These are phyloP conservation scores for Calonectria fujianensis DNA, from an alignment of 2,329 filamentous ascomycete species.

Conservation along the genomic window DNA sequence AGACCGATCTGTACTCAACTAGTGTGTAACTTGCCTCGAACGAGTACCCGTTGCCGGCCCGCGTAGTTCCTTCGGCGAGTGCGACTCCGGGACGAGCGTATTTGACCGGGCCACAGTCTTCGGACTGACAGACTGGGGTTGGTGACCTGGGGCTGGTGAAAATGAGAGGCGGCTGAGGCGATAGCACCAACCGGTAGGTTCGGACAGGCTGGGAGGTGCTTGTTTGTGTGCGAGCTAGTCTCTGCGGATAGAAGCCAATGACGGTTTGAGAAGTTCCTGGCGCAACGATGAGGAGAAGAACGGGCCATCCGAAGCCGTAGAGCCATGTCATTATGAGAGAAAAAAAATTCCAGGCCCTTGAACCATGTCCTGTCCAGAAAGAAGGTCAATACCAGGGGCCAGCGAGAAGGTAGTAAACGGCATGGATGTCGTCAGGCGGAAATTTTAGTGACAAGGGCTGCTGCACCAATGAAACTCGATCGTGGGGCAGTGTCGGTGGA, in stretches of 20 bases:
- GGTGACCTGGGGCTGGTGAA: conserved; percentile 36
- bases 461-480: conserved; percentile 44
- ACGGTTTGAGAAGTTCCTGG: conserved; percentile 32
- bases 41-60: conserved; percentile 44
- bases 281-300: conserved; percentile 39
- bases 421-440: conserved; percentile 49
- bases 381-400: conserved; percentile 37
- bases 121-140: conserved; percentile 33
- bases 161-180: conserved; percentile 16
- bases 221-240: conserved; percentile 39
- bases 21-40: conserved; percentile 32
- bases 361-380: conserved; percentile 46
- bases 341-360: conserved; percentile 43
- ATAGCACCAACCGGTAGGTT: conserved; percentile 41
- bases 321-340: conserved; percentile 44
- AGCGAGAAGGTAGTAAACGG: conserved; percentile 35
- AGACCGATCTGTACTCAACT: conserved; percentile 1
- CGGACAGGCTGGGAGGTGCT: conserved; percentile 32
- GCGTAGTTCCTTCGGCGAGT: conserved; percentile 51
- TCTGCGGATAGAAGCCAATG: conserved; percentile 38
- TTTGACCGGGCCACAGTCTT: conserved; percentile 38
- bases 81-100: conserved; percentile 52
- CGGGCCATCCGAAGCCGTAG: conserved; percentile 46
- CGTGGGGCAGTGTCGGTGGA: conserved; percentile 43
- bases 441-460: conserved; percentile 50